Conservation (phyloP, 768 basidiomycete species). For the Boletus pseudopeckii region DNA sequence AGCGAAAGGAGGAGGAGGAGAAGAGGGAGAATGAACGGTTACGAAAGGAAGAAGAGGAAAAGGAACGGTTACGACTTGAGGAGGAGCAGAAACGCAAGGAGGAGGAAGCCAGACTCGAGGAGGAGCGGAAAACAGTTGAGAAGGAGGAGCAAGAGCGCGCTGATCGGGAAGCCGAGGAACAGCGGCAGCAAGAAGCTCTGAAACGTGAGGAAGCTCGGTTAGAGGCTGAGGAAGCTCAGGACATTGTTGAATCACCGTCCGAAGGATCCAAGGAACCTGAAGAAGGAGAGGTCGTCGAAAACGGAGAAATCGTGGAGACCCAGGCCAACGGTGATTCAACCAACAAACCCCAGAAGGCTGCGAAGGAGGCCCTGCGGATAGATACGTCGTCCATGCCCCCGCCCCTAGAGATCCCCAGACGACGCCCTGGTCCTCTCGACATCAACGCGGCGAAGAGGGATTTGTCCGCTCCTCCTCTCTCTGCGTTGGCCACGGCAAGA, state of each 20-base stretch:
- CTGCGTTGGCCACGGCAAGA: conserved; percentile 76
- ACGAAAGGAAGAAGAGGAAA: conserved; percentile 39
- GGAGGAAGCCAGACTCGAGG: conserved; percentile 26
- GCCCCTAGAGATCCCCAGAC: conserved; percentile 37
- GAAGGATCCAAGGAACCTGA: conserved; percentile 49
- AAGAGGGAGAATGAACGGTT: conserved; percentile 40
- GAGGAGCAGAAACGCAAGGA: conserved; percentile 35
- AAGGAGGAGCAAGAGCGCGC: conserved; percentile 44
- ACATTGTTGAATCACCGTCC: conserved; percentile 32
- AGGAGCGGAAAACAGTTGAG: conserved; percentile 31
- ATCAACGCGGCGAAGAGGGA: conserved; percentile 51
- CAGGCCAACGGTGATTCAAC: conserved; percentile 36
- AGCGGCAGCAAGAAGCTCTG: conserved; percentile 20
- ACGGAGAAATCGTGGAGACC: conserved; percentile 27
- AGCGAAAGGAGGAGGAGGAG: conserved; percentile 40
- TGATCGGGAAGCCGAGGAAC: conserved; percentile 35
- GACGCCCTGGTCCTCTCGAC: conserved; percentile 72
- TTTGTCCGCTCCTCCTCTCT: conserved; percentile 34
- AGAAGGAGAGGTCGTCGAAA: conserved; percentile 35
- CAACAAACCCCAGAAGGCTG: conserved; percentile 36
- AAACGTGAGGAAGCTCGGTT: conserved; percentile 24
- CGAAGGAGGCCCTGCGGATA: conserved; percentile 60
- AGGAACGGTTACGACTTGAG: conserved; percentile 29
- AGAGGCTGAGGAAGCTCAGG: conserved; percentile 37
- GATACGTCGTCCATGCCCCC: conserved; percentile 50